phyloP scores from a whole-genome alignment of 441 rosid genomes.

The Mallotus repandus region DNA sequence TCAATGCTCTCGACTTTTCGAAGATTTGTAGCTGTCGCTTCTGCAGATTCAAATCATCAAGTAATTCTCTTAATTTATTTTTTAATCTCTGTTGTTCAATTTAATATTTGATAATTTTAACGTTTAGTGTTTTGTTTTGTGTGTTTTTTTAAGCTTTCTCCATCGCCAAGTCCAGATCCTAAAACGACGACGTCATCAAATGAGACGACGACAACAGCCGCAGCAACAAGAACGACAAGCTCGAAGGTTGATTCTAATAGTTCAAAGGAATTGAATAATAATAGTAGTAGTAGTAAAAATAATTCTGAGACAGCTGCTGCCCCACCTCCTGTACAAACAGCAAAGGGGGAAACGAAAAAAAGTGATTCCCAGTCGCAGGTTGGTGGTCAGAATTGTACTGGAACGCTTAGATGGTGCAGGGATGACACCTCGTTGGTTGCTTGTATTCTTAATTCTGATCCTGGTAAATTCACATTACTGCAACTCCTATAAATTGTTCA shows the following conservation, averaged over 20 bases:
- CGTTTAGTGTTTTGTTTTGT: constrained; percentile 1
- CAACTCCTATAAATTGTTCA: background rate
- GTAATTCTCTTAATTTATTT: constrained; percentile 30
- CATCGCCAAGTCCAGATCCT: constrained; percentile 36
- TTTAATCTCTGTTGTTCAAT: constrained; percentile 7
- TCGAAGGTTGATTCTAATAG: constrained; percentile 11
- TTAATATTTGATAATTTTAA: no score
- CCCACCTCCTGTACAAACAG: constrained; percentile 31
- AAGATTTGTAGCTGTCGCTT: constrained; percentile 34
- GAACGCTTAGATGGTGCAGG: constrained; percentile 35
- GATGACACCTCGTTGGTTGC: constrained; percentile 42
- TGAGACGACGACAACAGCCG: constrained; percentile 18
- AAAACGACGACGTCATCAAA: constrained; percentile 10
- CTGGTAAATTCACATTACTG: constrained; percentile 39
- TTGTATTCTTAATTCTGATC: constrained; percentile 48
- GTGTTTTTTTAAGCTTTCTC: constrained; percentile 41
- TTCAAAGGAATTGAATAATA: constrained; percentile 21
- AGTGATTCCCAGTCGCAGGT: constrained; percentile 28
- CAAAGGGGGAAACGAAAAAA: constrained; percentile 26
- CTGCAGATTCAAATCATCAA: constrained; percentile 24
- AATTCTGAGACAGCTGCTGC: background rate
- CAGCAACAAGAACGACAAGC: background rate
- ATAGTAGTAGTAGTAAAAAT: background rate
- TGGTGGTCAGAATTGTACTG: constrained; percentile 45
- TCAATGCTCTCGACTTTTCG: constrained; percentile 30